phyloP scores from a whole-genome alignment of 345 rosid species.

The Gossypioides kirkii region DNA sequence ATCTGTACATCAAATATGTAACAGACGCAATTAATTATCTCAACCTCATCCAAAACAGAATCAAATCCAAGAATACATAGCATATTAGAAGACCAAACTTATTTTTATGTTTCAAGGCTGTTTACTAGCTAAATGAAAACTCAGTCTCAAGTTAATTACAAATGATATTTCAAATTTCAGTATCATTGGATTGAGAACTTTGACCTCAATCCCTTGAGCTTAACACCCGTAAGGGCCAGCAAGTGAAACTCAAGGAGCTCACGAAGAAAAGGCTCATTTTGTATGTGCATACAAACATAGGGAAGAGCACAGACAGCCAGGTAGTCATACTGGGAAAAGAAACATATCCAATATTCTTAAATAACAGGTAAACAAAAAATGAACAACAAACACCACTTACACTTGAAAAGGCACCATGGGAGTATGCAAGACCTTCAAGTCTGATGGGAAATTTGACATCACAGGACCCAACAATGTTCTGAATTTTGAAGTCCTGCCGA shows the following conservation, averaged over 20 bases:
- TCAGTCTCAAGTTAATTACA: background rate
- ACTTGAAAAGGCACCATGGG: constrained; percentile 82
- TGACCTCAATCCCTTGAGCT: background rate
- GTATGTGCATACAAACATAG: background rate
- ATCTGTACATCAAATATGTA: background rate
- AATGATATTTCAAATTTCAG: background rate
- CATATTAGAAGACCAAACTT: background rate
- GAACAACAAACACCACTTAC: constrained; percentile 28
- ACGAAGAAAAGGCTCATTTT: background rate
- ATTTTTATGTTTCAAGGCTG: background rate
- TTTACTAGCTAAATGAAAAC: background rate
- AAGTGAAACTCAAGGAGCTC: background rate
- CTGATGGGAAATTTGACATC: constrained; percentile 79
- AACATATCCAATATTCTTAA: background rate
- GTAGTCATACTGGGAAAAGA: background rate
- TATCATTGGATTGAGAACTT: background rate
- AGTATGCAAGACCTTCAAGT: constrained; percentile 79
- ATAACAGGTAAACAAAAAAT: background rate
- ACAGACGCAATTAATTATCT: background rate
- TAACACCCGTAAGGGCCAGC: background rate
- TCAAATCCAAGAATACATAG: background rate
- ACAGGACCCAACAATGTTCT: constrained; percentile 79
- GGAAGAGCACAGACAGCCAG: background rate
- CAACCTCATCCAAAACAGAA: background rate
- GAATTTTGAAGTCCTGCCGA: constrained; percentile 74